A percentile compares a stretch with the other conserved stretches of the same genome.
phyloP scores from a whole-genome alignment of 257 asterid species.

The Scutellaria minor region DNA sequence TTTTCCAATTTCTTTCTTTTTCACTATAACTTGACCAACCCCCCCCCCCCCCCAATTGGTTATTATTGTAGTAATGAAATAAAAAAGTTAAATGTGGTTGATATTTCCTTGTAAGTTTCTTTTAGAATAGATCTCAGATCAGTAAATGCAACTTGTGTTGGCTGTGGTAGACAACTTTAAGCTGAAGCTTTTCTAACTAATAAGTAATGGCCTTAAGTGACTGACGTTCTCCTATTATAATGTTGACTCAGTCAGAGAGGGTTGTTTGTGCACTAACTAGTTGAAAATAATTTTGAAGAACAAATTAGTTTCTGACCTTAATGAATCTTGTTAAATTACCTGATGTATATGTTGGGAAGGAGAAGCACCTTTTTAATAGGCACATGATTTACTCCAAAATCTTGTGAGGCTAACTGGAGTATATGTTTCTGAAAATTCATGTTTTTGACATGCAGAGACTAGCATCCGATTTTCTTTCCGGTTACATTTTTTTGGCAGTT shows the following conservation, averaged over 20 bases:
- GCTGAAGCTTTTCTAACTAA: neutral
- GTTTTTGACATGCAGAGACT: slow-evolving; percentile 56
- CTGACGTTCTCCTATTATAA: neutral
- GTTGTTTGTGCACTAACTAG: neutral
- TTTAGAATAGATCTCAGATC: neutral
- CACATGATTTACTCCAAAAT: neutral
- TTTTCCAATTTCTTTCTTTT: slow-evolving; percentile 16
- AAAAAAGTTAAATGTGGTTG: neutral
- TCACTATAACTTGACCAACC: neutral
- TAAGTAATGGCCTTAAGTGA: too few relatives aligned
- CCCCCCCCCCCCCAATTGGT: neutral
- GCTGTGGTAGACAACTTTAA: neutral
- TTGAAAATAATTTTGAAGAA: neutral
- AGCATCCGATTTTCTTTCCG: slow-evolving; percentile 83
- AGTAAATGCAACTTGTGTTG: neutral
- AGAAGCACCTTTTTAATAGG: slow-evolving; percentile 2
- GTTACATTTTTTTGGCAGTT: slow-evolving; percentile 48
- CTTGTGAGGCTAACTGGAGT: too few relatives aligned
- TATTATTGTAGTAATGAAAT: neutral
- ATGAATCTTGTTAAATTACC: neutral
- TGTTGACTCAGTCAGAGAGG: neutral
- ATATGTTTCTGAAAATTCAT: neutral
- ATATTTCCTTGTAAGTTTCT: neutral
- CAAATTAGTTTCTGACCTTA: neutral
- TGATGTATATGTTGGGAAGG: neutral